Conservation (phyloP, 2,329 filamentous ascomycete genomes). For the Verticillium longisporum region DNA sequence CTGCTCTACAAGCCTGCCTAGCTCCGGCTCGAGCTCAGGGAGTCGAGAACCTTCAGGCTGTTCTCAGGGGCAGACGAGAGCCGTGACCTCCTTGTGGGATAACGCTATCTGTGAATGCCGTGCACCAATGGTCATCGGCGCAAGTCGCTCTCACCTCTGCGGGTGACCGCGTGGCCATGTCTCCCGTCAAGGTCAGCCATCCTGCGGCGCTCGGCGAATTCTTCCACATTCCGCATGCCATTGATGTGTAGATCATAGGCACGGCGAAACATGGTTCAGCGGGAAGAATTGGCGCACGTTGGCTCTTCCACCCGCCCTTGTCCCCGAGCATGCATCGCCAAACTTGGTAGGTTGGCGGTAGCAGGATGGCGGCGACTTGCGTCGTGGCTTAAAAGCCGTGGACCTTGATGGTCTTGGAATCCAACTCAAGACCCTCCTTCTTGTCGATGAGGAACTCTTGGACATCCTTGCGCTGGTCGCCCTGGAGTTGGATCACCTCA, state of each 20-base stretch:
- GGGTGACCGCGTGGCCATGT: neutral
- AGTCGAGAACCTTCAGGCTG: neutral
- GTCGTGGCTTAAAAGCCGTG: slow-evolving; percentile 36
- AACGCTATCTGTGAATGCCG: neutral
- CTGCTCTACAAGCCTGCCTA: neutral
- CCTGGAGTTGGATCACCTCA: slow-evolving; percentile 99
- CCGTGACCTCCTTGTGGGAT: neutral
- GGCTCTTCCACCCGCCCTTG: slow-evolving; percentile 1
- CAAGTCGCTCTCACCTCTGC: neutral
- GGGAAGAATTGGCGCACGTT: neutral
- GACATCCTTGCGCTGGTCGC: slow-evolving; percentile 98
- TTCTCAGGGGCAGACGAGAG: neutral
- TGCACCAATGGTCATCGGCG: neutral
- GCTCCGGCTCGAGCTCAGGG: neutral
- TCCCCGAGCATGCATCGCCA: slow-evolving; percentile 8
- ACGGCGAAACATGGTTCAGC: neutral
- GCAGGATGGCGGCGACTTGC: slow-evolving; percentile 31
- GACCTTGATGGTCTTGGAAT: slow-evolving; percentile 96
- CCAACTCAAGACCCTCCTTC: slow-evolving; percentile 88
- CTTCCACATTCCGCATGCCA: neutral
- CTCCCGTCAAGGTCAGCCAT: neutral
- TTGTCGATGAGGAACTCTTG: slow-evolving; percentile 96
- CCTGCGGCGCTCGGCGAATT: neutral
- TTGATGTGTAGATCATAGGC: neutral
- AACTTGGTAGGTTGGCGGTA: neutral